phyloP scores from a whole-genome alignment of 2,329 filamentous ascomycete species.

The Colletotrichum simmondsii region DNA sequence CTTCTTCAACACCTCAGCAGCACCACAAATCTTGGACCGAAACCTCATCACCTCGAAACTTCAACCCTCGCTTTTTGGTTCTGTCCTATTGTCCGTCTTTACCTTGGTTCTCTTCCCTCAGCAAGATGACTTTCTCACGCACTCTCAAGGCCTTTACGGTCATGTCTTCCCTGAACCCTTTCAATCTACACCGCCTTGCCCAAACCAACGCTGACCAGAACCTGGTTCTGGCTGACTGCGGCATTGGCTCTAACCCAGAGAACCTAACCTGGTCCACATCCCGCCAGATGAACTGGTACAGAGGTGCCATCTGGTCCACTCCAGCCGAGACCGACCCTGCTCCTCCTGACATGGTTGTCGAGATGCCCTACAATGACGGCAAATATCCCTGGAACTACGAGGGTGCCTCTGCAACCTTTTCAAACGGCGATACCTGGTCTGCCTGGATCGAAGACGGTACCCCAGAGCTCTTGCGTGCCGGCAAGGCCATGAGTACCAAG shows the following conservation, averaged over 20 bases:
- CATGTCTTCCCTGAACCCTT: conserved; percentile 20
- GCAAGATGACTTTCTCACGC: conserved; percentile 11
- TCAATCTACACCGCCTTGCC: conserved; percentile 38
- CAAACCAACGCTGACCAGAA: conserved; percentile 44
- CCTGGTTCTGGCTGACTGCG: conserved; percentile 54
- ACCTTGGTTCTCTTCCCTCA: background rate
- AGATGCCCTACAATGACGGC: conserved; percentile 51
- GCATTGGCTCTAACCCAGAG: conserved; percentile 53
- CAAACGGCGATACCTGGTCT: conserved; percentile 53
- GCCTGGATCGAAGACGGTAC: conserved; percentile 54
- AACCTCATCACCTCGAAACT: background rate
- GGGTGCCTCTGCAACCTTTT: conserved; percentile 50
- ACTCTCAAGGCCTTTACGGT: conserved; percentile 17
- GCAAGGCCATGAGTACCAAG: conserved; percentile 51
- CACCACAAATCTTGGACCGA: conserved; percentile 1
- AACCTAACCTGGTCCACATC: conserved; percentile 54
- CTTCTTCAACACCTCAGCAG: background rate
- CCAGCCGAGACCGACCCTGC: conserved; percentile 47
- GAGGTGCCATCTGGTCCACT: conserved; percentile 49
- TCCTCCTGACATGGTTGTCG: conserved; percentile 50
- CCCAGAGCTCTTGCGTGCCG: conserved; percentile 52
- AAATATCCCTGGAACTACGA: conserved; percentile 51
- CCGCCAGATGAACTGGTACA: conserved; percentile 56
- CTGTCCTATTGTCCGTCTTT: background rate
- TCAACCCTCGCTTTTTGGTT: background rate